phyloP scores from a whole-genome alignment of 2,329 filamentous ascomycete species.

The Xylariaceae sp. region DNA sequence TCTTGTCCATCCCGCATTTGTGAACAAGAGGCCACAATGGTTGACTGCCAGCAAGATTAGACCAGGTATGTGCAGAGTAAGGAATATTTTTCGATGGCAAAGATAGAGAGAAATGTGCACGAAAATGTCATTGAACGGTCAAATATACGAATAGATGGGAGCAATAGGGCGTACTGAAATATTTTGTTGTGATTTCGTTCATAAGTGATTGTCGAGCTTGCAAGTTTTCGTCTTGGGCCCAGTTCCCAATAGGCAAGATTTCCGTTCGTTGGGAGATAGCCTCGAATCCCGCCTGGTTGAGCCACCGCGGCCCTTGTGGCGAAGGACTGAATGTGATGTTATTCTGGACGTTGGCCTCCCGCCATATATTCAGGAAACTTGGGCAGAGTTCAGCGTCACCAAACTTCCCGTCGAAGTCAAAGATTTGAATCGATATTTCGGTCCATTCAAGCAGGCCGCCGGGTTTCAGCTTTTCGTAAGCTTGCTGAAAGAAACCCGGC shows the following conservation, averaged over 20 bases:
- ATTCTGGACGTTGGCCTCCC: slow-evolving; percentile 25
- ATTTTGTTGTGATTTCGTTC: slow-evolving; percentile 33
- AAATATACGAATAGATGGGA: neutral
- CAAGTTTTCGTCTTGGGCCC: slow-evolving; percentile 40
- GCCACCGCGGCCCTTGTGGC: slow-evolving; percentile 33
- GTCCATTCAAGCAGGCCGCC: slow-evolving; percentile 46
- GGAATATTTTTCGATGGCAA: neutral
- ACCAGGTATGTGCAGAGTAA: neutral
- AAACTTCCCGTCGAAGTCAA: slow-evolving; percentile 37
- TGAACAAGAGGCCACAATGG: slow-evolving; percentile 26
- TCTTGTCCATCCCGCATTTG: slow-evolving; percentile 26
- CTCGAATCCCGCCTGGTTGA: slow-evolving; percentile 40
- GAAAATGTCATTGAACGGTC: neutral
- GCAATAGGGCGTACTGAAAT: slow-evolving; percentile 31
- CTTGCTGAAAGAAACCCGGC: slow-evolving; percentile 35
- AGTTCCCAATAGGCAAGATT: slow-evolving; percentile 40
- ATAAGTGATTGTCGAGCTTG: slow-evolving; percentile 37
- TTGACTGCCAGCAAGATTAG: slow-evolving; percentile 15
- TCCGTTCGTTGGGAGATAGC: slow-evolving; percentile 39
- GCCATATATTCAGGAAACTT: slow-evolving; percentile 35
- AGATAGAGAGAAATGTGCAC: neutral
- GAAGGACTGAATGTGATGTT: slow-evolving; percentile 42
- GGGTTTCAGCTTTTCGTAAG: slow-evolving; percentile 40
- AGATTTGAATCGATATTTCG: slow-evolving; percentile 40
- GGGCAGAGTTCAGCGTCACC: slow-evolving; percentile 32